Conservation (phyloP, 164 flowering plant genomes). For the Saururus chinensis region DNA sequence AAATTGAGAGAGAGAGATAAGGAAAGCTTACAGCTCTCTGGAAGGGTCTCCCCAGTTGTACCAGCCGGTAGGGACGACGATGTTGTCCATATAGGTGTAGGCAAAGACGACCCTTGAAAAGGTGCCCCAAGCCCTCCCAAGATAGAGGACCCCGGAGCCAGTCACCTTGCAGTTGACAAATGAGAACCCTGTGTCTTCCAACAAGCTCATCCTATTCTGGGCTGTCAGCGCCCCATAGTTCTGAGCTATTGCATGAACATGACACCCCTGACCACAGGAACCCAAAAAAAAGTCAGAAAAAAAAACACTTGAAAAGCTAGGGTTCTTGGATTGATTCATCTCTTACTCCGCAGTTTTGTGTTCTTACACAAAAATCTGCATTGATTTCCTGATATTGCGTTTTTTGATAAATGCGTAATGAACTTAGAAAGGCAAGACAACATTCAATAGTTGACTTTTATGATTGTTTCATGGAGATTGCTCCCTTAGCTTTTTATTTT, state of each 20-base stretch:
- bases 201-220: conserved; percentile 62
- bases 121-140: conserved; percentile 98
- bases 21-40: conserved; percentile 53
- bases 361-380: too few relatives aligned
- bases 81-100: conserved; percentile 88
- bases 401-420: too few relatives aligned
- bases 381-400: too few relatives aligned
- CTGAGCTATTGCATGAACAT: conserved; percentile 87
- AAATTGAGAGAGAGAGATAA: neutral
- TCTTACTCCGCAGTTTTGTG: too few relatives aligned
- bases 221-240: conserved; percentile 80
- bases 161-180: conserved; percentile 93
- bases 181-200: conserved; percentile 92
- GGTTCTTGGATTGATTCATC: too few relatives aligned
- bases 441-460: too few relatives aligned
- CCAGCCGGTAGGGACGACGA: conserved; percentile 93
- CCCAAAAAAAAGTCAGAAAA: neutral
- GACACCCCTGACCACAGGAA: conserved; percentile 50
- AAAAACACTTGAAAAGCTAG: too few relatives aligned
- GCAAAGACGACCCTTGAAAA: conserved; percentile 94
- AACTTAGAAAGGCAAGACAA: too few relatives aligned
- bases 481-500: too few relatives aligned
- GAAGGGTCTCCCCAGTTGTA: conserved; percentile 95
- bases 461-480: too few relatives aligned
- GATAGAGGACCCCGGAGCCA: conserved; percentile 87